Base-by-base conservation (phyloP, 768 basidiomycete species). In the Paxillus involutus region DNA sequence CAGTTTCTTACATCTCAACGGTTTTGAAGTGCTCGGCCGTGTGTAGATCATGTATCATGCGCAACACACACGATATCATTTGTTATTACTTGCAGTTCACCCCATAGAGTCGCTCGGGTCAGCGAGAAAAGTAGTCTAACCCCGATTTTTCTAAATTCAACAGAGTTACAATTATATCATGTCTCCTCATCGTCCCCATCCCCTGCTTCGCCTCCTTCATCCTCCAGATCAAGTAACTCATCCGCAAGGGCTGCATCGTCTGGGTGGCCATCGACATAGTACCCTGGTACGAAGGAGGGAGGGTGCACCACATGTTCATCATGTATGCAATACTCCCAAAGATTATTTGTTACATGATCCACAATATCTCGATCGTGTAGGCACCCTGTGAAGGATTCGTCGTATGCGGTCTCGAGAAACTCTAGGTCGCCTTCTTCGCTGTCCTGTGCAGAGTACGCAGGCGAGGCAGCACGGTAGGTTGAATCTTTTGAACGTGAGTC, bases 11-110 rank as follows among this genome's bases (percentile, higher is more conserved):
- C 21, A 21, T 59, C 61, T 61, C 59, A 36, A 46, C 66, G 70
- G 71, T 63, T 73, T 73, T 71, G 73, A 77, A 79, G 77, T 74
- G 76, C 75, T 78, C 75, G 63, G 65, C 70, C 71, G 63, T 47
- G 59, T 30, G 42, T 59, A 44, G 55, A 49, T 48, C 32, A 37
- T 44, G 41, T 54, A 47, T 33, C 3, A 45, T 14, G 43, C 40
- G 24, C 39, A 17, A 40, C 39, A 40, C 39, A 40, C 39, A n/a
- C 35, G 21, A 53, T 43, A 29, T 33, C 52, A 30, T 24, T 19
- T 40, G 17, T 8, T 24, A 49, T 36, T 19, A 14, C 43, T 17
- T 37, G 36, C n/a, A 29, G 32, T 44, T 46, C 24, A n/a, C 30
- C 39, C 11, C 29, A n/a, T 42, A 39, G 14, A 19, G 53, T 55